Evolutionary conservation across 306 rosid species (phyloP), one percentile per base, ranked within the genome.

Genomic region (Mimosa bimucronata): DNA sequence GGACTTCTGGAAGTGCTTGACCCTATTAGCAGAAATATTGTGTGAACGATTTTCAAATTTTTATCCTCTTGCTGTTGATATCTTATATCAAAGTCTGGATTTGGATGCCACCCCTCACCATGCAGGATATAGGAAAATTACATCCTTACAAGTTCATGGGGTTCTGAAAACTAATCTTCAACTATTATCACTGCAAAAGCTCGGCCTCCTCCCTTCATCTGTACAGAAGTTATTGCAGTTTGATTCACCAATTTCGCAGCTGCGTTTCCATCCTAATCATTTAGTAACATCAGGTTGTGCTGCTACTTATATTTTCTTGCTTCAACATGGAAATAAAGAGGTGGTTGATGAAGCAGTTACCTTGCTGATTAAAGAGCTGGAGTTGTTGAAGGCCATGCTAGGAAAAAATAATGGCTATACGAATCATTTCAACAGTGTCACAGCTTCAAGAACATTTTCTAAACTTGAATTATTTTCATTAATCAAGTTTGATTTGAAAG

Each of bases 141-240:
- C 81, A 28, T 86, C 92, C 62, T 87, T 87, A 70, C 94, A 94
- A 80, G 92, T 92, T 88, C 97, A 94, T 44, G 98, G 97, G 77
- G 93, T 94, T 77, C 72, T 94, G 82, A 92, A 92, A 90, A 94
- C 98, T 48, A 94, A 94, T 85, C 97, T 94, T 58, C 98, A 94
- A 71, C 83, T 94, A 58, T 69, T 94, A 71, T 94, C 98, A 0
- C 80, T 94, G 84, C 97, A 94, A 86, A 94, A 94, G 85, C 79
- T 82, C 79, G 98, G 98, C 48, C 93, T 94, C 37, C 86, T 88
- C 28, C 85, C 97, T 34, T 79, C 87, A 16, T 93, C 91, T 34
- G 97, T 89, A 78, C 83, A 61, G 86, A 94, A 89, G 85, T 77
- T 94, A 77, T 79, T 94, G 92, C 87, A 85, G 82, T 92, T 94